Percentiles rank a stretch among this genome's conserved stretches.
Conservation (phyloP, 2,329 filamentous ascomycete species). For the Scleromitrula shiraiana region DNA sequence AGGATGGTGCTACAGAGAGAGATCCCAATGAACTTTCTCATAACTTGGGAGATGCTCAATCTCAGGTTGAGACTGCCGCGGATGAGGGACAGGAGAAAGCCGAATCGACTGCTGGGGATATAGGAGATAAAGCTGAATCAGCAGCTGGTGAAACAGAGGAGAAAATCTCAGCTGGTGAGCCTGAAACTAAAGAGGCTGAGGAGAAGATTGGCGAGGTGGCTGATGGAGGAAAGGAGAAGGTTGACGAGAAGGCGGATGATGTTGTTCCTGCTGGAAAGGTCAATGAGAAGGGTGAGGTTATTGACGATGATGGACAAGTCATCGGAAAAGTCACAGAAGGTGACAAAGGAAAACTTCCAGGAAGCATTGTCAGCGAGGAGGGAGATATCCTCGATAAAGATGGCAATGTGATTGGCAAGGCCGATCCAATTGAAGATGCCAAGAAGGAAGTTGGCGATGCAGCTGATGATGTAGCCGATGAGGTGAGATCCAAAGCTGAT, state of each 20-base stretch:
- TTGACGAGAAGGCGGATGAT: not conserved
- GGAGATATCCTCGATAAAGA: conserved; percentile 50
- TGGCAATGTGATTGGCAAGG: conserved; percentile 37
- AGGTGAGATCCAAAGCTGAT: conserved; percentile 1
- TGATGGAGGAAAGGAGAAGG: not conserved
- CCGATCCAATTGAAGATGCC: conserved; percentile 8
- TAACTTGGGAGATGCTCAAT: not conserved
- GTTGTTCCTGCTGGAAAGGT: conserved; percentile 14
- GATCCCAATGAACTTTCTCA: conserved; percentile 6
- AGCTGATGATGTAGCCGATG: not conserved
- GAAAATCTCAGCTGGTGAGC: not conserved
- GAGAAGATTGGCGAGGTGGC: not conserved
- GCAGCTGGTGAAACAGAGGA: not conserved
- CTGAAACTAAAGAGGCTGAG: too few relatives aligned
- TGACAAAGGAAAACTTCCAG: conserved; percentile 46
- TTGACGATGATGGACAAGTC: conserved; percentile 45
- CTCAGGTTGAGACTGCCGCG: not conserved
- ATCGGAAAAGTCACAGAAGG: conserved; percentile 55
- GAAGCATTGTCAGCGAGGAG: conserved; percentile 27
- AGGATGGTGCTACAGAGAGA: not conserved
- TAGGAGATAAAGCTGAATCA: not conserved
- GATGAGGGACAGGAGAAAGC: not conserved
- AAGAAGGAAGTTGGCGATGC: not conserved
- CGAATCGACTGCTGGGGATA: not conserved
- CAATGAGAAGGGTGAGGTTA: conserved; percentile 45